A percentile compares a stretch with the other conserved stretches of the same genome.
phyloP scores from a whole-genome alignment of 306 rosid species.

The Senna tora region DNA sequence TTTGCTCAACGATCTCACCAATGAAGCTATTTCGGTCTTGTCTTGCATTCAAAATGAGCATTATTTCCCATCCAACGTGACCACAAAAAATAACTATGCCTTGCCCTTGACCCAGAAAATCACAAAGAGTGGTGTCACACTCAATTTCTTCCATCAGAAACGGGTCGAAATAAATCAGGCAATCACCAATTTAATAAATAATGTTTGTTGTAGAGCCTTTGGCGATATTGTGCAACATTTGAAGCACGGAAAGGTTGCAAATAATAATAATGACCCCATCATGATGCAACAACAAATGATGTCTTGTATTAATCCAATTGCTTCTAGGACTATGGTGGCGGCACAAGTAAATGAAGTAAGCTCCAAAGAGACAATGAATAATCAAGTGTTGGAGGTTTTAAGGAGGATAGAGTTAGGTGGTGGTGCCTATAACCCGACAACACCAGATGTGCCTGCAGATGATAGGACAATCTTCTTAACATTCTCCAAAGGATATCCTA shows the following conservation, averaged over 20 bases:
- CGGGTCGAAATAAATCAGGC: constrained; percentile 36
- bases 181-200: constrained; percentile 31
- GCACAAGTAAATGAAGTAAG: no score
- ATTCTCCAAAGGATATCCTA: constrained; percentile 71
- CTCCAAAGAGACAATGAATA: constrained; percentile 4
- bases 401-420: constrained; percentile 9
- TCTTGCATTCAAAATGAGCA: constrained; percentile 42
- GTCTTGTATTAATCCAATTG: no score
- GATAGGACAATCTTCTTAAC: constrained; percentile 69
- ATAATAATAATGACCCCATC: background rate
- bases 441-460: constrained; percentile 24
- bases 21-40: constrained; percentile 48
- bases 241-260: background rate
- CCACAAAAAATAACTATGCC: background rate
- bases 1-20: constrained; percentile 36
- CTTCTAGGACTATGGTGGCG: no score
- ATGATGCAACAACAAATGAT: no score
- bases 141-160: constrained; percentile 44
- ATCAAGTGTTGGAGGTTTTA: constrained; percentile 34
- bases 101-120: constrained; percentile 49
- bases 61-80: constrained; percentile 1
- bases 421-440: background rate
- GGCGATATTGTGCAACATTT: constrained; percentile 45
- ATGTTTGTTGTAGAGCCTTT: constrained; percentile 57
- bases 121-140: constrained; percentile 26